Base-by-base conservation (phyloP, 2,329 filamentous ascomycete genomes). In the Lasiodiplodia theobromae region DNA sequence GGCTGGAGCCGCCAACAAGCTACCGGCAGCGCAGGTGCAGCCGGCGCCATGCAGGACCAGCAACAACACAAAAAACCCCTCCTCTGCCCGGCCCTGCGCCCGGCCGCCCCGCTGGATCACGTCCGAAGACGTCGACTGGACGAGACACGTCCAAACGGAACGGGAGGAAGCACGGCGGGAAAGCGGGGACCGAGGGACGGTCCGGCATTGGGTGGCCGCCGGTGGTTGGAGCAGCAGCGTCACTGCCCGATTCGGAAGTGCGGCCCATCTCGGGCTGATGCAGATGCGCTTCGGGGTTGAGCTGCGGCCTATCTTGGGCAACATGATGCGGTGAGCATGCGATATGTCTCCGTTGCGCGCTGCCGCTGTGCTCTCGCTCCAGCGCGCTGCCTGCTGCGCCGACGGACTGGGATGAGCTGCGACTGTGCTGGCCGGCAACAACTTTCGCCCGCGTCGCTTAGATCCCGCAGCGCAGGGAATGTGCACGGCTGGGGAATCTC, bases 1-100 rank as follows among this genome's bases (percentile, higher is more conserved):
- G 34, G 34, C 21, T 58, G n/a, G 54, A 58, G 54, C 54, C 54
- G 54, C 54, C 44, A 47, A 21, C 31, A 34, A 34, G 52, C 52
- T 53, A 23, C 54, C 54, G 54, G 23, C 54, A 21, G 10, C 40
- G 37, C 54, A 58, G 28, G 16, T 54, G 52, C 54, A 57, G 54
- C 34, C 8, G 31, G 31, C 49, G 23, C 23, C 49, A 23, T 53
- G 25, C 51, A 23, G 34, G 11, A 25, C 31, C 31, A 34, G 31
- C 31, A 34, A 34, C 31, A 34, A 34, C 34, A 40, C 28, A 8
- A n/a, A 38, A 38, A 31, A n/a, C 31, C 18, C 54, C 18, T 21
- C 37, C n/a, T 16, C 25, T 10, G 6, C 31, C 31, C 31, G 18
- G 31, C 21, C 18, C 54, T 37, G 54, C 31, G 11, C n/a, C 16